Evolutionary conservation across 805 yeast species (phyloP).

Genomic region (Schizosaccharomyces octosporus): DNA sequence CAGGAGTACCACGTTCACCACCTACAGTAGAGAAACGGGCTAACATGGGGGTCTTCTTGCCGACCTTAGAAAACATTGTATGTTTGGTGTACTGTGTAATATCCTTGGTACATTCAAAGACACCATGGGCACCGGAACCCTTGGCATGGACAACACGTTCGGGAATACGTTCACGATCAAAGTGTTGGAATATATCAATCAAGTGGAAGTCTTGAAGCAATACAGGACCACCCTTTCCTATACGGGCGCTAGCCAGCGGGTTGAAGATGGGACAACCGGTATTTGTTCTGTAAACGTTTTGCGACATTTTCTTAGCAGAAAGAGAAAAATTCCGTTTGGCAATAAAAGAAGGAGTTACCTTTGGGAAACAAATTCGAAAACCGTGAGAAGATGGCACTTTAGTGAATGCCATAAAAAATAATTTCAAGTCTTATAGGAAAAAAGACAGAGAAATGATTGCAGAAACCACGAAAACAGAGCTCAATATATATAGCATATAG

Average conservation of each 20-base stretch:
- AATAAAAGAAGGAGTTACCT: too few relatives aligned
- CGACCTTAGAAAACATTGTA: constrained; percentile 39
- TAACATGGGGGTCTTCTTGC: constrained; percentile 40
- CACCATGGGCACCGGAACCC: constrained; percentile 70
- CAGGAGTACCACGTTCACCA: constrained; percentile 62
- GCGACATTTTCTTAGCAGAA: not conserved
- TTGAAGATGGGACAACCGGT: constrained; percentile 32
- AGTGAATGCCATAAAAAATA: too few relatives aligned
- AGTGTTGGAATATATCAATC: constrained; percentile 33
- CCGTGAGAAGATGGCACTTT: too few relatives aligned
- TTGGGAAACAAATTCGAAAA: too few relatives aligned
- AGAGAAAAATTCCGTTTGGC: too few relatives aligned
- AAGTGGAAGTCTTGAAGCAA: constrained; percentile 34
- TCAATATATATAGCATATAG: too few relatives aligned
- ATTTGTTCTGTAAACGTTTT: constrained; percentile 21
- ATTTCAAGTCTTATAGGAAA: too few relatives aligned
- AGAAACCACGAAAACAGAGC: too few relatives aligned
- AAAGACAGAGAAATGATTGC: too few relatives aligned
- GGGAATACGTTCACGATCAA: constrained; percentile 74
- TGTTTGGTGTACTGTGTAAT: constrained; percentile 48
- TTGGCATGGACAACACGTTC: constrained; percentile 87
- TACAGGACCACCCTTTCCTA: constrained; percentile 34
- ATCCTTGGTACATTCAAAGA: constrained; percentile 69
- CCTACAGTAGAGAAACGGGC: constrained; percentile 68
- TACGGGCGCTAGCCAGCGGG: constrained; percentile 29